Percentiles rank a stretch among this genome's conserved stretches.
phyloP scores from a whole-genome alignment of 2,329 filamentous ascomycete genomes.

The Ophiocordyceps unilateralis region DNA sequence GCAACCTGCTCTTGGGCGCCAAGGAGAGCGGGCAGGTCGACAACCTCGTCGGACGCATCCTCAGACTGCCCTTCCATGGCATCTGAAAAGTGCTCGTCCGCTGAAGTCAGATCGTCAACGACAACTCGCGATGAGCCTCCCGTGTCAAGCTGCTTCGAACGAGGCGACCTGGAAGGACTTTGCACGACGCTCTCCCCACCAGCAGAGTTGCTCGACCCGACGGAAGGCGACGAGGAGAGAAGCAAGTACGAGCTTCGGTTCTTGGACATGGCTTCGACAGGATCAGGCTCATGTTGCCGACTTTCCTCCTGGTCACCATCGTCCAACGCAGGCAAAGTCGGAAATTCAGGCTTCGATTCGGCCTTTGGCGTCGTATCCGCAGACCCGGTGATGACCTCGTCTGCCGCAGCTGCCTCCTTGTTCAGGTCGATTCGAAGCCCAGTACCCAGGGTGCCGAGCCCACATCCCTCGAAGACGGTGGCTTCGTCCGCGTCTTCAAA shows the following conservation, averaged over 20 bases:
- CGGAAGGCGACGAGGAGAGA: constrained; percentile 19
- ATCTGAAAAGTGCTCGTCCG: constrained; percentile 19
- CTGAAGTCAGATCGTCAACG: constrained; percentile 15
- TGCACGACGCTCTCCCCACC: constrained; percentile 7
- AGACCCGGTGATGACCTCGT: constrained; percentile 37
- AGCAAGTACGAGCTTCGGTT: constrained; percentile 25
- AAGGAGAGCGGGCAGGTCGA: background rate
- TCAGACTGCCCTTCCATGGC: constrained; percentile 11
- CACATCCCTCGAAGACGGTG: constrained; percentile 12
- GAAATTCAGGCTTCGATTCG: constrained; percentile 17
- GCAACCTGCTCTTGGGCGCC: background rate
- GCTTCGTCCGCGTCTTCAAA: constrained; percentile 9
- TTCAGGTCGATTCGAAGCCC: constrained; percentile 24
- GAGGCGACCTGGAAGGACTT: constrained; percentile 3
- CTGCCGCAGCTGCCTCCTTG: constrained; percentile 11
- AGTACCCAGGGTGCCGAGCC: constrained; percentile 5
- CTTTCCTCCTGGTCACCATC: constrained; percentile 1
- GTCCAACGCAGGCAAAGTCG: constrained; percentile 5
- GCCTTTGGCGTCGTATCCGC: constrained; percentile 54
- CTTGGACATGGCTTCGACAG: constrained; percentile 23
- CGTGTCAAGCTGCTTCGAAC: constrained; percentile 2
- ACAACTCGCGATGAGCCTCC: constrained; percentile 6
- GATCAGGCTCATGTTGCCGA: constrained; percentile 15
- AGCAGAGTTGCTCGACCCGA: constrained; percentile 11
- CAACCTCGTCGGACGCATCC: constrained; percentile 6